Conservation (phyloP, 1,284 basidiomycete species). For the Cystobasidium slooffiae region DNA sequence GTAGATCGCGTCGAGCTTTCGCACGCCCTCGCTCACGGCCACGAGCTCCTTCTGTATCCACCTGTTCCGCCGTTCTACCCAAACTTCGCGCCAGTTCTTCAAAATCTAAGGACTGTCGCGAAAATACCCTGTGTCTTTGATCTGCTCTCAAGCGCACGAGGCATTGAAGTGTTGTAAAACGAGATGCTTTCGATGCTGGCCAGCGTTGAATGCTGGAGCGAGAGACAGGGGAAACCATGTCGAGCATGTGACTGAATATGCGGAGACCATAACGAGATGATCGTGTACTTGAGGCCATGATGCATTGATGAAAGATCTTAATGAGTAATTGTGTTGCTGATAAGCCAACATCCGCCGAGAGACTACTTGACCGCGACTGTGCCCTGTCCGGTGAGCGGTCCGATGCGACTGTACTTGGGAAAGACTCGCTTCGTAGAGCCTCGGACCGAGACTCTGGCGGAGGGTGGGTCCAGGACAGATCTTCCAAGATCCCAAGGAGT, state of each 20-base stretch:
- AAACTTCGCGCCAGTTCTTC: conserved; percentile 59
- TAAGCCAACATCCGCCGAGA: conserved; percentile 17
- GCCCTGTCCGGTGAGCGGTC: conserved; percentile 13
- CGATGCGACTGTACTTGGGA: not conserved
- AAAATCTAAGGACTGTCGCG: conserved; percentile 61
- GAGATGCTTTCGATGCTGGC: conserved; percentile 60
- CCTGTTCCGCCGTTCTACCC: conserved; percentile 48
- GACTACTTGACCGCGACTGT: conserved; percentile 14
- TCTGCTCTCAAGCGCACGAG: conserved; percentile 87
- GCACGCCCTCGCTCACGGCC: conserved; percentile 23
- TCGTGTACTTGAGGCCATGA: conserved; percentile 54
- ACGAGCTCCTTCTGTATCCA: conserved; percentile 16
- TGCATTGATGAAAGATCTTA: conserved; percentile 64
- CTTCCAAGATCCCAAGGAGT: not conserved
- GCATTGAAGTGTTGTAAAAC: conserved; percentile 81
- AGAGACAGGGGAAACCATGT: conserved; percentile 56
- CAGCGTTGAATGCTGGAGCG: conserved; percentile 45
- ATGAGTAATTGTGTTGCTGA: conserved; percentile 44
- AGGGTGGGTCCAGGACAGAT: conserved; percentile 15
- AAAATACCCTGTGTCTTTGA: conserved; percentile 84
- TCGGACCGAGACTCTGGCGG: conserved; percentile 1
- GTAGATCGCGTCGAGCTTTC: conserved; percentile 21
- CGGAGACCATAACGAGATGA: conserved; percentile 59
- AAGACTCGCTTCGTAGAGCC: conserved; percentile 15
- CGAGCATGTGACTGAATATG: conserved; percentile 60